Evolutionary conservation across 805 yeast species (phyloP), one percentile per base, ranked within the genome.

Genomic region (Wickerhamiella sorbophila): DNA sequence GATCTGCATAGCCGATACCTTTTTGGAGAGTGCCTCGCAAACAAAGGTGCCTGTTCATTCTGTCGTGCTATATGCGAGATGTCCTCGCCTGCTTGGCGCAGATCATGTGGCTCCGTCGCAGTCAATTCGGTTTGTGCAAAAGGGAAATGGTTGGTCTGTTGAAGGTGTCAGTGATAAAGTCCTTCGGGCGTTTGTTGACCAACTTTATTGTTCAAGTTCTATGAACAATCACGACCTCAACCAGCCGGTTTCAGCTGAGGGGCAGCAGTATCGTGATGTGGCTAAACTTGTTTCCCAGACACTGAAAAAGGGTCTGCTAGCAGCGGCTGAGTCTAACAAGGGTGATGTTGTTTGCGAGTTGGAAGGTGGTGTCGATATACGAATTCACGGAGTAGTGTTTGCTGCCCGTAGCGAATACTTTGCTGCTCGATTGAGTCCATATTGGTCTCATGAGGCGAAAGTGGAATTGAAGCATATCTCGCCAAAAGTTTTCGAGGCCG

Each of bases 1-100:
- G 10, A 21, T 20, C 5, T 12, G 17, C 3, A 15, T 17, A 3
- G 37, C 27, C 6, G 37, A 34, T 20, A 14, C 26, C 14, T 4
- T 35, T 17, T 3, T 15, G 16, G 6, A 40, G 9, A 16, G 15
- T 5, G 40, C 29, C 14, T 37, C 18, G 3, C 39, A 32, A 17
- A 5, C 20, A 10, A 6, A 5, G 5, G 21, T 48, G 1, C 33
- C 29, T 8, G 48, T 45, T 4, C 51, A 48, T 31, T 6, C 29
- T 1, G 47, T 50, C 2, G 39, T 50, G 5, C 32, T 51, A 12
- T 41, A 36, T 10, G 53, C 48, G 12, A 41, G 55, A 8, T 50
- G 52, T 39, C 52, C 55, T 4, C 35, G 44, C 1, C 34, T 51
- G 3, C 36, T 39, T 17, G 35, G 36, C 4, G 34, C 47, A 5